Conservation (phyloP, 1,284 basidiomycete species). For the Spongispora temasekensis region DNA sequence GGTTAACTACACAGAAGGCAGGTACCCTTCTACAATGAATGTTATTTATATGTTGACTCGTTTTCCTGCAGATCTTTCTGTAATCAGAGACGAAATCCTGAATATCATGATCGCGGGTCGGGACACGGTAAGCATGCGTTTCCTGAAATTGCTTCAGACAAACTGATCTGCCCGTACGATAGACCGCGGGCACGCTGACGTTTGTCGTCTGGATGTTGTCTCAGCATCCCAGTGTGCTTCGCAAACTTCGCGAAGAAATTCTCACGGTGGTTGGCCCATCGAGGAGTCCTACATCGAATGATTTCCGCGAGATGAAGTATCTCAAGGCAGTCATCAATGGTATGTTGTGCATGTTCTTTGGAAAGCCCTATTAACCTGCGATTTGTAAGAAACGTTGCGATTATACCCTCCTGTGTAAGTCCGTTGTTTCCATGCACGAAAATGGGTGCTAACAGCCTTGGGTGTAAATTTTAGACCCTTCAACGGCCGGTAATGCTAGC, state of each 20-base stretch:
- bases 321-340: constrained; percentile 62
- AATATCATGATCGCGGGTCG: constrained; percentile 54
- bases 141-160: background rate
- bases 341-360: constrained; percentile 22
- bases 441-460: too few species aligned
- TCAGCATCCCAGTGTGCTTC: constrained; percentile 47
- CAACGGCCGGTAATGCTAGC: constrained; percentile 28
- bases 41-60: background rate
- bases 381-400: constrained; percentile 54
- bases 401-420: constrained; percentile 62
- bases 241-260: constrained; percentile 57
- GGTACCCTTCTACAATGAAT: background rate
- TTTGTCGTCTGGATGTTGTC: constrained; percentile 58
- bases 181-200: constrained; percentile 56
- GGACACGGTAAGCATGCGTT: constrained; percentile 43
- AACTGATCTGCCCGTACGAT: constrained; percentile 6
- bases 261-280: constrained; percentile 46
- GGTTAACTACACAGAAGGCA: constrained; percentile 34
- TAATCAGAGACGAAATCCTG: constrained; percentile 51
- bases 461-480: constrained; percentile 39
- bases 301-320: constrained; percentile 60
- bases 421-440: too few species aligned
- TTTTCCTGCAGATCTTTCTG: constrained; percentile 27
- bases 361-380: background rate
- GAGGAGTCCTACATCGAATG: constrained; percentile 49